phyloP scores from a whole-genome alignment of 2,329 filamentous ascomycete genomes.

The Cordyceps cicadae region DNA sequence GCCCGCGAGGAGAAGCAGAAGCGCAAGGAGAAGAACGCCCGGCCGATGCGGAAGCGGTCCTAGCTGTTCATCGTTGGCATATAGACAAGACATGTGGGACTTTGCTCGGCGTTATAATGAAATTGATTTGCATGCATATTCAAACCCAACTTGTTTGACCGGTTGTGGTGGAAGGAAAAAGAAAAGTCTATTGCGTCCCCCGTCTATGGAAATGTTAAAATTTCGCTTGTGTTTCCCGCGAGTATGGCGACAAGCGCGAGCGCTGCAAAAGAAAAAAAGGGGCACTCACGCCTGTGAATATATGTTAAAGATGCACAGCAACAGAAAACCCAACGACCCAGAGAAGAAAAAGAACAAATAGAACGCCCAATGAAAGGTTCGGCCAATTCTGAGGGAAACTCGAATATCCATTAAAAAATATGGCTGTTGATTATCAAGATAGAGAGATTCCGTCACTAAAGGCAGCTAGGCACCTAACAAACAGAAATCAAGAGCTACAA shows the following conservation, averaged over 20 bases:
- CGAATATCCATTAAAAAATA: neutral
- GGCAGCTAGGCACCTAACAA: neutral
- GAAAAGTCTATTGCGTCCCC: neutral
- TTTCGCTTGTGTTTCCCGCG: neutral
- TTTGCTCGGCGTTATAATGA: neutral
- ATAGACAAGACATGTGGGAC: neutral
- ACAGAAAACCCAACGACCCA: neutral
- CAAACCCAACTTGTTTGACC: neutral
- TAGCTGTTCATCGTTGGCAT: neutral
- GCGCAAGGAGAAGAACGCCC: conserved; percentile 78
- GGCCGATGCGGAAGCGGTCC: conserved; percentile 55
- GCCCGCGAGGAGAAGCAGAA: conserved; percentile 68
- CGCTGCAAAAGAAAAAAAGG: neutral
- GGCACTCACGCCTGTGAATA: neutral
- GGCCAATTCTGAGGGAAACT: neutral
- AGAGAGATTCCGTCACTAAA: neutral
- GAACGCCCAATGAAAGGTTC: neutral
- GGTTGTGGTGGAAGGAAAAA: neutral
- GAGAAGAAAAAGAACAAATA: neutral
- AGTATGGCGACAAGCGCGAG: neutral
- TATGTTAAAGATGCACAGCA: neutral
- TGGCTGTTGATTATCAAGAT: neutral
- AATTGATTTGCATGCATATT: neutral
- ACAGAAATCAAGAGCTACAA: neutral
- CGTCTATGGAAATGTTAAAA: neutral